Conservation (phyloP, 2,329 filamentous ascomycete species). For the Neofusicoccum sp. region DNA sequence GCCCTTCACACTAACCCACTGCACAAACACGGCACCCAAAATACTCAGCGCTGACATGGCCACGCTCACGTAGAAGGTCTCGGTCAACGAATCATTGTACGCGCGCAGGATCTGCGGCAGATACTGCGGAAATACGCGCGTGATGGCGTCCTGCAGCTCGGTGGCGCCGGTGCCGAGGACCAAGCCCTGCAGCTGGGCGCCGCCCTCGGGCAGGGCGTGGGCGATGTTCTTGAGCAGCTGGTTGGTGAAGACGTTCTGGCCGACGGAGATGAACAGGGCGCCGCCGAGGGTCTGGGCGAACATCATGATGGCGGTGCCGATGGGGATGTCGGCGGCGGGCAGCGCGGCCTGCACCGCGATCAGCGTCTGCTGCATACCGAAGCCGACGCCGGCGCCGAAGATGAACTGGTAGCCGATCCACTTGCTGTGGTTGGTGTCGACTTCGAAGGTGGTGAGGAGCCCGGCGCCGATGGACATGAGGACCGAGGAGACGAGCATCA, state of each 20-base stretch:
- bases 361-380: constrained; percentile 53
- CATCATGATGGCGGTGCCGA: constrained; percentile 52
- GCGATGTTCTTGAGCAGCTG: constrained; percentile 50
- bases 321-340: constrained; percentile 46
- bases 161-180: constrained; percentile 58
- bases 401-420: constrained; percentile 46
- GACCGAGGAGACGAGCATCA: constrained; percentile 46
- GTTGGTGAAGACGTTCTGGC: constrained; percentile 55
- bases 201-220: constrained; percentile 40
- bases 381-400: constrained; percentile 47
- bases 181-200: constrained; percentile 24
- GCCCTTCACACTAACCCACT: constrained; percentile 70
- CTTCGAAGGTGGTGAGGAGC: constrained; percentile 47
- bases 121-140: constrained; percentile 42
- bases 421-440: constrained; percentile 39
- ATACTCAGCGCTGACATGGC: constrained; percentile 58
- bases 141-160: constrained; percentile 58
- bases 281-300: constrained; percentile 52
- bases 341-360: constrained; percentile 51
- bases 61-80: constrained; percentile 63
- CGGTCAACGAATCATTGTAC: constrained; percentile 64
- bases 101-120: constrained; percentile 59
- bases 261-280: constrained; percentile 52
- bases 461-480: constrained; percentile 51
- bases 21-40: constrained; percentile 57